Conservation (phyloP, 2,329 filamentous ascomycete species). For the Hymenoscyphus repandus region DNA sequence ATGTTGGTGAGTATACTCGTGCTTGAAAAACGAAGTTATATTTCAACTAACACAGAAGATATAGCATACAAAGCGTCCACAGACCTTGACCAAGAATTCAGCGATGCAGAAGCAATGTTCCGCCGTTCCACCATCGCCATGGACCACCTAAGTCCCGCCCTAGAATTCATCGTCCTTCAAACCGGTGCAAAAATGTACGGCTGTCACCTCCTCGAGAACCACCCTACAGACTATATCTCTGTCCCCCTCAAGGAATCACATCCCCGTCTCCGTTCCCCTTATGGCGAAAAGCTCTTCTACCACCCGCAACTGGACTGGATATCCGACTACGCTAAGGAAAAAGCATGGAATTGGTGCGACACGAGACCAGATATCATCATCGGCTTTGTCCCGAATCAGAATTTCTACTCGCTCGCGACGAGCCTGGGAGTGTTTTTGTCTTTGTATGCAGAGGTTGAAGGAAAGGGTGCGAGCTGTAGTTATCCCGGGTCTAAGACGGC, state of each 20-base stretch:
- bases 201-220: conserved; percentile 36
- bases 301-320: conserved; percentile 38
- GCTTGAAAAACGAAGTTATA: not conserved
- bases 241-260: conserved; percentile 31
- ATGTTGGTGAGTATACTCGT: conserved; percentile 28
- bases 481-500: conserved; percentile 36
- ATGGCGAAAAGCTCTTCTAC: conserved; percentile 36
- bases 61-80: conserved; percentile 37
- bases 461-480: conserved; percentile 34
- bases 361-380: conserved; percentile 38
- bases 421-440: conserved; percentile 35
- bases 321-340: conserved; percentile 32
- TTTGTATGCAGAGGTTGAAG: conserved; percentile 34
- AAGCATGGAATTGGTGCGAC: conserved; percentile 37
- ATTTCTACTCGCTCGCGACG: conserved; percentile 35
- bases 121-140: conserved; percentile 34
- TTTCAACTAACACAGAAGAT: not conserved
- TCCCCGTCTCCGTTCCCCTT: conserved; percentile 32
- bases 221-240: conserved; percentile 34
- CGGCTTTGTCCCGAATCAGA: conserved; percentile 37
- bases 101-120: conserved; percentile 38
- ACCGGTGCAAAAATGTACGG: conserved; percentile 37
- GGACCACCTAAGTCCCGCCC: conserved; percentile 31
- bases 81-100: conserved; percentile 34
- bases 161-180: conserved; percentile 35